Percentiles rank a stretch among this genome's conserved stretches.
Conservation (phyloP, 495 filamentous ascomycete genomes). For the Tuber brumale region DNA sequence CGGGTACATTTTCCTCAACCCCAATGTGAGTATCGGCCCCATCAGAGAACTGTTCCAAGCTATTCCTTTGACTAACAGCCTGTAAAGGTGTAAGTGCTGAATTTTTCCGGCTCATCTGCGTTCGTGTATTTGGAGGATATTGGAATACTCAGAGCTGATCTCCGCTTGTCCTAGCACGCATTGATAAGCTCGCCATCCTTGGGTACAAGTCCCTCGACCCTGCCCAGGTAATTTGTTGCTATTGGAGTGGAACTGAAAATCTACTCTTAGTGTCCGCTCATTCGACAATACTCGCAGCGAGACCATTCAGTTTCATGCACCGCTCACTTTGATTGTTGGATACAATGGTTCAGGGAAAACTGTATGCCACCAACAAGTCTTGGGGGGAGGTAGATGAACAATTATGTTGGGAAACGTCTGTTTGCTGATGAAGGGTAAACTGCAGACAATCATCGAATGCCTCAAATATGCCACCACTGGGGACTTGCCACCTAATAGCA, state of each 20-base stretch:
- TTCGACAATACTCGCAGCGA: slow-evolving; percentile 72
- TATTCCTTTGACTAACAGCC: background rate
- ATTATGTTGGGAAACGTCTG: background rate
- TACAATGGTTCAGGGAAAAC: slow-evolving; percentile 98
- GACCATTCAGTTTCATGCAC: slow-evolving; percentile 82
- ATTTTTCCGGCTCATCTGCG: background rate
- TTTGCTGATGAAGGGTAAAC: slow-evolving; percentile 21
- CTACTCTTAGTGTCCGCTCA: slow-evolving; percentile 65
- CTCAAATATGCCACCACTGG: slow-evolving; percentile 98
- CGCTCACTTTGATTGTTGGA: slow-evolving; percentile 90
- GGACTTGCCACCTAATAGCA: slow-evolving; percentile 86
- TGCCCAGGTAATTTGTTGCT: slow-evolving; percentile 4
- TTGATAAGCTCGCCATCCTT: slow-evolving; percentile 80
- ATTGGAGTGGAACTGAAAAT: slow-evolving; percentile 16
- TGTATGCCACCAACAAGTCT: slow-evolving; percentile 42
- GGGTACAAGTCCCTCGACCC: slow-evolving; percentile 50
- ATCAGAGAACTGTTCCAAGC: background rate
- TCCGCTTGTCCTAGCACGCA: slow-evolving; percentile 53
- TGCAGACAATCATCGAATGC: slow-evolving; percentile 90
- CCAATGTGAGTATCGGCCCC: background rate
- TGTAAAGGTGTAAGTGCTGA: slow-evolving; percentile 29
- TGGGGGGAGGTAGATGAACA: slow-evolving; percentile 7
- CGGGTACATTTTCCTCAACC: background rate
- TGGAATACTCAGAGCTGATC: slow-evolving; percentile 12
- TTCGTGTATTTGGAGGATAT: background rate